phyloP scores from a whole-genome alignment of 768 basidiomycete species.

The Pulveroboletus sp. region DNA sequence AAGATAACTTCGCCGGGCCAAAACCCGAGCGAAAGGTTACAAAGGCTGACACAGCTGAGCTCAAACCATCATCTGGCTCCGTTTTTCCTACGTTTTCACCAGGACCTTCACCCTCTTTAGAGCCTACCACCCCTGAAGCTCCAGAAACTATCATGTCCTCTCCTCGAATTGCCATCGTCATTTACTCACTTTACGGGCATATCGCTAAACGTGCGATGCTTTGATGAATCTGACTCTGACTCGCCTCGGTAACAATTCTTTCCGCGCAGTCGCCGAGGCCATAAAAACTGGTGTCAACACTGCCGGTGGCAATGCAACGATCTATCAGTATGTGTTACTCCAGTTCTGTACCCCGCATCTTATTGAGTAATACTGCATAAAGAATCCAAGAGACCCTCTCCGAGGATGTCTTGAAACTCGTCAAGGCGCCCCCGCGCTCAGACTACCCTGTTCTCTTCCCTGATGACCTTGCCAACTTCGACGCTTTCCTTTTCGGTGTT shows the following conservation, averaged over 20 bases:
- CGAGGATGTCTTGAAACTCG: constrained; percentile 59
- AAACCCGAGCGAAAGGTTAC: constrained; percentile 12
- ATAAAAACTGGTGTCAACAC: constrained; percentile 38
- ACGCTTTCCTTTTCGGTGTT: constrained; percentile 45
- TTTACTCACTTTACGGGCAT: constrained; percentile 52
- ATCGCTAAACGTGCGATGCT: constrained; percentile 39
- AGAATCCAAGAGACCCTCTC: constrained; percentile 84
- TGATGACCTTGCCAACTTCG: constrained; percentile 31
- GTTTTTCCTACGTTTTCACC: constrained; percentile 2
- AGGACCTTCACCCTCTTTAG: neutral
- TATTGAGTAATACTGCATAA: neutral
- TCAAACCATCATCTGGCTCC: constrained; percentile 3
- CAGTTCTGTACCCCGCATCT: neutral
- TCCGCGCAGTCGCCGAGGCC: constrained; percentile 29
- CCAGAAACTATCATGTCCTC: constrained; percentile 11
- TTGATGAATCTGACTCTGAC: neutral
- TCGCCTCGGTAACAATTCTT: neutral
- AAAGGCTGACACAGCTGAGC: constrained; percentile 7
- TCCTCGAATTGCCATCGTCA: constrained; percentile 42
- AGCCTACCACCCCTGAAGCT: neutral
- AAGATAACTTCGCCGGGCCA: constrained; percentile 31
- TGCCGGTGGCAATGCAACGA: constrained; percentile 42
- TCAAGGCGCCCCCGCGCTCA: constrained; percentile 70
- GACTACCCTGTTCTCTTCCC: constrained; percentile 43
- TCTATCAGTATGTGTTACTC: constrained; percentile 40